Evolutionary conservation across 2,329 filamentous ascomycete species (phyloP).

Genomic region (Proliferodiscus dingleyae): DNA sequence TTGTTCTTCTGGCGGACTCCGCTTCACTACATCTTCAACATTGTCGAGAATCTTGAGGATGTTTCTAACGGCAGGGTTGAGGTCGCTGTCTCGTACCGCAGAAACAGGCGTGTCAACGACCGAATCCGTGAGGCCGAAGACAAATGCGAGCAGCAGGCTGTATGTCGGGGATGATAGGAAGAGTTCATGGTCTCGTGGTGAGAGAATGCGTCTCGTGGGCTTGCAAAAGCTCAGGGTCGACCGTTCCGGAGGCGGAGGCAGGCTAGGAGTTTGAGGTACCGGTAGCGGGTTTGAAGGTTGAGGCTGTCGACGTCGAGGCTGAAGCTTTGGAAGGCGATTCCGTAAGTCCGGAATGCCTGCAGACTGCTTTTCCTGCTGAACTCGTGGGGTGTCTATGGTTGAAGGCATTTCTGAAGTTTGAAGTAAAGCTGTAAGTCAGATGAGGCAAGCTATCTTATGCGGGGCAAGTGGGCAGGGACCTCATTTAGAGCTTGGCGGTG

Average conservation of each 20-base stretch:
- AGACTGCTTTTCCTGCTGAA: slow-evolving; percentile 9
- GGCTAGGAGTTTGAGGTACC: slow-evolving; percentile 67
- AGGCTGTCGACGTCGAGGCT: slow-evolving; percentile 55
- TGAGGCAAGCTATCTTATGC: not conserved
- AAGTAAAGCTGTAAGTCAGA: slow-evolving; percentile 4
- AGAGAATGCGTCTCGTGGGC: slow-evolving; percentile 77
- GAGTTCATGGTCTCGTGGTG: slow-evolving; percentile 70
- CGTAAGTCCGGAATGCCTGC: slow-evolving; percentile 44
- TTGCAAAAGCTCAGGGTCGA: slow-evolving; percentile 56
- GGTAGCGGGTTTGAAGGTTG: slow-evolving; percentile 52
- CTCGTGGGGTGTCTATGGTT: slow-evolving; percentile 13
- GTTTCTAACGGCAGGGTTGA: slow-evolving; percentile 55
- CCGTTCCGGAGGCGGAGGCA: slow-evolving; percentile 63
- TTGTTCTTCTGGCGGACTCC: slow-evolving; percentile 77
- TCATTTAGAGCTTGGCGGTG: not conserved
- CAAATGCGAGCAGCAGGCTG: slow-evolving; percentile 72
- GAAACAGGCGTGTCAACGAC: slow-evolving; percentile 68
- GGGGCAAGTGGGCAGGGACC: not conserved
- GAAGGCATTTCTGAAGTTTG: slow-evolving; percentile 24
- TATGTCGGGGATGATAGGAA: slow-evolving; percentile 77
- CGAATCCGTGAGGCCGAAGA: slow-evolving; percentile 81
- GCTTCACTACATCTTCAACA: slow-evolving; percentile 59
- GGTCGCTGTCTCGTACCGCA: slow-evolving; percentile 48
- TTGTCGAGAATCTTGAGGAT: slow-evolving; percentile 68
- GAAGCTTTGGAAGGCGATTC: slow-evolving; percentile 60